phyloP scores from a whole-genome alignment of 2,329 filamentous ascomycete species.

The Aureobasidium uvarum region DNA sequence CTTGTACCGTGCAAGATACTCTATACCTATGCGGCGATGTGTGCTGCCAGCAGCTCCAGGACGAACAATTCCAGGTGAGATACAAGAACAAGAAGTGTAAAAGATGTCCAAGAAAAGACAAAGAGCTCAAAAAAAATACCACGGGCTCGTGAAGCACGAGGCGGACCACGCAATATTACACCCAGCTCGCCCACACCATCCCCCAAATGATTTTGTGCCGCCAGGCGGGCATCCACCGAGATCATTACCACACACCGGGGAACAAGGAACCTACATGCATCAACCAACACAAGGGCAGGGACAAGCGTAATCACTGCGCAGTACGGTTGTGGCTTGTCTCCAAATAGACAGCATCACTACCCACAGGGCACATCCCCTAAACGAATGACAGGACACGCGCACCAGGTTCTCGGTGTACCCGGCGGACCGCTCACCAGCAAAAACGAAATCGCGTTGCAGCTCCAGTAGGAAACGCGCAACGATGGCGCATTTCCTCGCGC shows the following conservation, averaged over 20 bases:
- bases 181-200: background rate
- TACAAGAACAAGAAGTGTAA: background rate
- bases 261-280: slow-evolving; percentile 16
- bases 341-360: too few species aligned
- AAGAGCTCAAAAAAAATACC: background rate
- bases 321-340: slow-evolving; percentile 13
- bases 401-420: slow-evolving; percentile 14
- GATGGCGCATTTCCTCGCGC: slow-evolving; percentile 9
- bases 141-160: slow-evolving; percentile 6
- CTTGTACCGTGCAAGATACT: background rate
- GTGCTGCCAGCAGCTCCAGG: slow-evolving; percentile 13
- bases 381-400: slow-evolving; percentile 9
- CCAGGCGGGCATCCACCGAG: background rate
- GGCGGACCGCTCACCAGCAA: background rate
- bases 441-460: slow-evolving; percentile 4
- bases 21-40: background rate
- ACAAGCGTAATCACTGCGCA: slow-evolving; percentile 2
- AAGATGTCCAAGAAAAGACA: background rate
- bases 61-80: background rate
- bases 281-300: background rate
- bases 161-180: slow-evolving; percentile 20
- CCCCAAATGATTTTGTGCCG: background rate
- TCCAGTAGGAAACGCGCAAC: slow-evolving; percentile 2
- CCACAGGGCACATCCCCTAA: background rate
- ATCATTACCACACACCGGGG: slow-evolving; percentile 17